phyloP scores from a whole-genome alignment of 192 early-diverging fungal species.

The Podila minutissima region DNA sequence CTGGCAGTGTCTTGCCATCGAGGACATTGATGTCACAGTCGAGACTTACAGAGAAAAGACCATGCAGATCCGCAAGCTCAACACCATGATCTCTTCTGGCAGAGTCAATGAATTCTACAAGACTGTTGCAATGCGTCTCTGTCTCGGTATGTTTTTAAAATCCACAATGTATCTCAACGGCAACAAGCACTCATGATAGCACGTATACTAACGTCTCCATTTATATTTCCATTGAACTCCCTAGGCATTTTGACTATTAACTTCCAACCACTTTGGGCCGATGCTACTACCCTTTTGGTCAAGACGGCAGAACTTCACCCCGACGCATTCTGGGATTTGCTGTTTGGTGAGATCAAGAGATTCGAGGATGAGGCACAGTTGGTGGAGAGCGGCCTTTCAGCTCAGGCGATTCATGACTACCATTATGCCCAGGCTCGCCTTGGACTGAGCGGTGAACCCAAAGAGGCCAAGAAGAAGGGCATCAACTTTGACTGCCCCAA shows the following conservation, averaged over 20 bases:
- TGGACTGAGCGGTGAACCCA: constrained; percentile 1
- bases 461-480: constrained; percentile 39
- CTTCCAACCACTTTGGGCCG: constrained; percentile 86
- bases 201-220: neutral
- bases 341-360: constrained; percentile 62
- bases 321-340: constrained; percentile 69
- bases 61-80: constrained; percentile 77
- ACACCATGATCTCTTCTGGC: constrained; percentile 66
- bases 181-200: too few relatives aligned
- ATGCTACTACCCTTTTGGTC: constrained; percentile 69
- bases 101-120: constrained; percentile 77
- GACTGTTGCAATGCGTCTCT: constrained; percentile 69
- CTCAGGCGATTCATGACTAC: constrained; percentile 36
- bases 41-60: constrained; percentile 83
- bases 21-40: constrained; percentile 69
- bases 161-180: neutral
- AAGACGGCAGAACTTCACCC: constrained; percentile 61
- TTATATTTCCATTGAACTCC: neutral
- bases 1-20: constrained; percentile 66
- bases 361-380: constrained; percentile 71
- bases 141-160: constrained; percentile 62
- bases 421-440: constrained; percentile 21
- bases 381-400: constrained; percentile 62
- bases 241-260: constrained; percentile 78
- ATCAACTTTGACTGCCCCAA: constrained; percentile 68